phyloP scores from a whole-genome alignment of 768 basidiomycete genomes.

The Lentinus tigrinus region DNA sequence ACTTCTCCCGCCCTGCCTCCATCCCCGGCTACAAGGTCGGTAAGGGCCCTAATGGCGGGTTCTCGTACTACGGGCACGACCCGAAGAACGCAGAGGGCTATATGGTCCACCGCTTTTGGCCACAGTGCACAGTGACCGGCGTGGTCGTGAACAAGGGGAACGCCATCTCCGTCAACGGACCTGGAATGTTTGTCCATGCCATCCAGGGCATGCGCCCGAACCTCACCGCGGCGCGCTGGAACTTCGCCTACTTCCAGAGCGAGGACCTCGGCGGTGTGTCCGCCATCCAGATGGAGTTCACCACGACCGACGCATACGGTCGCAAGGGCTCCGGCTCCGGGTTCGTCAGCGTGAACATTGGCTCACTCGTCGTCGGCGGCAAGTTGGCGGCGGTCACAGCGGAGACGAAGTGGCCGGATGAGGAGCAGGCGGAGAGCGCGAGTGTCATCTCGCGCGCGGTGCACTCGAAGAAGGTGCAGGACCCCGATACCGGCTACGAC shows the following conservation, averaged over 20 bases:
- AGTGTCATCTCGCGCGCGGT: constrained; percentile 61
- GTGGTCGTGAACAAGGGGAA: constrained; percentile 66
- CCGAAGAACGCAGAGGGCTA: constrained; percentile 72
- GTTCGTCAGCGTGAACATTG: constrained; percentile 81
- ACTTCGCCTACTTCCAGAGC: constrained; percentile 92
- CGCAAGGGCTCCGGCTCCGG: constrained; percentile 79
- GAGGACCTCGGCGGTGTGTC: constrained; percentile 69
- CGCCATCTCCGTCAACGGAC: constrained; percentile 54
- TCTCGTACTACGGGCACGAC: constrained; percentile 82
- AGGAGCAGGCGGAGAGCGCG: constrained; percentile 43
- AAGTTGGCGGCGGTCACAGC: constrained; percentile 77
- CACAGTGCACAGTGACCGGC: constrained; percentile 61
- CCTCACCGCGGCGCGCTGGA: constrained; percentile 90
- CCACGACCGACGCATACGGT: constrained; percentile 77
- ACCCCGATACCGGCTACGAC: constrained; percentile 80
- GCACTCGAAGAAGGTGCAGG: constrained; percentile 60
- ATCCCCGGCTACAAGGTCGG: constrained; percentile 91
- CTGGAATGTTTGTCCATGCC: constrained; percentile 90
- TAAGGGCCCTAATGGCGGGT: constrained; percentile 82
- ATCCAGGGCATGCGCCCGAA: constrained; percentile 99
- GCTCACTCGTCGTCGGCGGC: constrained; percentile 77
- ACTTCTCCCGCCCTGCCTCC: constrained; percentile 64
- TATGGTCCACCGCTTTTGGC: constrained; percentile 92
- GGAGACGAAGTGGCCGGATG: constrained; percentile 75
- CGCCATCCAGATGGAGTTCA: constrained; percentile 95